Conservation (phyloP, 2,329 filamentous ascomycete genomes). For the Fusarium falciforme region DNA sequence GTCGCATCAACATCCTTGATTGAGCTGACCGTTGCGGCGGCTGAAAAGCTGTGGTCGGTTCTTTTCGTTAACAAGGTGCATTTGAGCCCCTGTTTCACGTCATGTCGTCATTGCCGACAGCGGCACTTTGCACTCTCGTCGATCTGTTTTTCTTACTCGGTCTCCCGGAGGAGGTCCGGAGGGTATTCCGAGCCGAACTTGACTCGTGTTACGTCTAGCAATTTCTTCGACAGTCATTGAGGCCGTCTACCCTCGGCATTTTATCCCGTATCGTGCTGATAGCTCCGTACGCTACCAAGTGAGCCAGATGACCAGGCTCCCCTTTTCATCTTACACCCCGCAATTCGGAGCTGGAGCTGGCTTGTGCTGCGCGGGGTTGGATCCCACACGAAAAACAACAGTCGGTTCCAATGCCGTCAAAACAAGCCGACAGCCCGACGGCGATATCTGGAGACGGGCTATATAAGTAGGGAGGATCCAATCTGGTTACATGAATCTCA, state of each 20-base stretch:
- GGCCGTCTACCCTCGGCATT: not conserved
- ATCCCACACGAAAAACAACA: constrained; percentile 1
- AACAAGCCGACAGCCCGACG: not conserved
- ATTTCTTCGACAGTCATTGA: not conserved
- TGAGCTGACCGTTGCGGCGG: constrained; percentile 12
- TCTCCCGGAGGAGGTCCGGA: constrained; percentile 10
- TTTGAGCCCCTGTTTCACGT: not conserved
- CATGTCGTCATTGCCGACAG: not conserved
- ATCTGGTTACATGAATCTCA: not conserved
- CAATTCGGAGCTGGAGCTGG: constrained; percentile 16
- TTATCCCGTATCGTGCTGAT: constrained; percentile 17
- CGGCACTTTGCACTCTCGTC: not conserved
- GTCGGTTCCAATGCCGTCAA: not conserved
- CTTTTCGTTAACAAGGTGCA: not conserved
- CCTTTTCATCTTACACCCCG: constrained; percentile 21
- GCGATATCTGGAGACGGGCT: not conserved
- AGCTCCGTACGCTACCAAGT: constrained; percentile 22
- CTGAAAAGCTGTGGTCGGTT: constrained; percentile 2
- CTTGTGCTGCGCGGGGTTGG: constrained; percentile 28
- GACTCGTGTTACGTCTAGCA: constrained; percentile 25
- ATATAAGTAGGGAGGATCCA: not conserved
- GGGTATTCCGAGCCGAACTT: constrained; percentile 27
- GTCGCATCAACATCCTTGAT: constrained; percentile 9
- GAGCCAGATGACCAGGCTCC: constrained; percentile 12
- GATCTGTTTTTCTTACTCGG: not conserved